Base-by-base conservation (phyloP, 495 filamentous ascomycete genomes). In the Podospora sp. region DNA sequence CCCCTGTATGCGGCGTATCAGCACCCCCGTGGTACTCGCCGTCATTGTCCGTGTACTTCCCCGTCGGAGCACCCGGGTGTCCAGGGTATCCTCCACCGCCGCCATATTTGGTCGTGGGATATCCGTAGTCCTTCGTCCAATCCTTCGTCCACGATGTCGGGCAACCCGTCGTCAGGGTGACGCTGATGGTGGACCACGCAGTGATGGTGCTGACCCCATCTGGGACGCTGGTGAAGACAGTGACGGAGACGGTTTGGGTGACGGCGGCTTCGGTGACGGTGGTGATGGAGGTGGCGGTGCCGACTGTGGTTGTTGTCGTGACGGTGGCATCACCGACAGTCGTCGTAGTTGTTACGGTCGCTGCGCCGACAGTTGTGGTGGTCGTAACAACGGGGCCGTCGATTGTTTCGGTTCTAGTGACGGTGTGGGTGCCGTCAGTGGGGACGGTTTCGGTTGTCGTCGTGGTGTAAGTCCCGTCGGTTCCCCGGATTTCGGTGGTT, bases 241-340 rank as follows among this genome's bases (percentile, higher is more conserved):
- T 68, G 0, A 63, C 53, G 35, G 67, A 64, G 8, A 51, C 36
- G 52, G 66, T 68, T 14, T 55, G 12, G 25, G 57, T 65, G 18
- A 59, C 51, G n/a, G 29, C 59, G 64, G 20, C 56, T 2, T 18
- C 11, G 25, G 46, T 21, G n/a, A 63, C 36, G n/a, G 65, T 25
- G 25, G 51, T 59, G 24, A 35, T 21, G 22, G 35, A 36, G n/a
- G 66, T 64, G 2, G 24, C 55, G 14, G 62, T 64, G 25, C n/a
- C 18, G 9, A 57, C 36, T 20, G 56, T 49, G 16, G 35, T 53
- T 7, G 26, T 61, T 24, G 58, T 66, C 35, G 27, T 52, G n/a
- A 16, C 33, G n/a, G 26, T 29, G 18, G 24, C 25, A 57, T 16
- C 22, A 4, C 50, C 25, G n/a, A 6, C 9, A 14, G 51, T 65